phyloP scores from a whole-genome alignment of 2,329 filamentous ascomycete species.

The Alternaria ventricosa region DNA sequence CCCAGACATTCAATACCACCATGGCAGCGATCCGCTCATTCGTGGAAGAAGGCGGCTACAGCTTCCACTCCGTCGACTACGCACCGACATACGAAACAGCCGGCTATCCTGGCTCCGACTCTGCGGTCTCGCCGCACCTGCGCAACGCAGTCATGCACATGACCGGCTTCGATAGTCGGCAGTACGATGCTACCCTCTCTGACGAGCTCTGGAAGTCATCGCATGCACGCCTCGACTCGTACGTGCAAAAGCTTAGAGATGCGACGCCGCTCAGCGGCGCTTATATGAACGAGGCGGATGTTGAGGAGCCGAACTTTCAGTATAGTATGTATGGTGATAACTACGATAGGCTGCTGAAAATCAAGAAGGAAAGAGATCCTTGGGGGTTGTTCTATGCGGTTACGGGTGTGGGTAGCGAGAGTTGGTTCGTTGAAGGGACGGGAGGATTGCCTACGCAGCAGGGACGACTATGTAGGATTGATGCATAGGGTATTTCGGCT shows the following conservation, averaged over 20 bases:
- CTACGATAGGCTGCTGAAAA: conserved; percentile 28
- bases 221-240: conserved; percentile 29
- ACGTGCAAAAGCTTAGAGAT: conserved; percentile 32
- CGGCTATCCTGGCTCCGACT: conserved; percentile 30
- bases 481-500: not conserved
- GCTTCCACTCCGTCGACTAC: conserved; percentile 39
- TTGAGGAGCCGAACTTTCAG: conserved; percentile 35
- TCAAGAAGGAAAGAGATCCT: conserved; percentile 35
- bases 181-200: conserved; percentile 23
- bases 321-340: conserved; percentile 34
- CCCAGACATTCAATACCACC: conserved; percentile 17
- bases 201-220: conserved; percentile 28
- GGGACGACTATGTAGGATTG: conserved; percentile 31
- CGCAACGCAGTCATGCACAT: conserved; percentile 35
- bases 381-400: conserved; percentile 37
- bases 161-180: conserved; percentile 33
- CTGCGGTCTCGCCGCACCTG: conserved; percentile 29
- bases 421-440: conserved; percentile 32
- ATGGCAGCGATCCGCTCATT: conserved; percentile 31
- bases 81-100: conserved; percentile 29
- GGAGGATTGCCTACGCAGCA: conserved; percentile 35
- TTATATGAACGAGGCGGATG: conserved; percentile 46
- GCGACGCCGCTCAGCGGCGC: conserved; percentile 36
- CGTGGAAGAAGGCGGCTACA: conserved; percentile 36
- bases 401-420: conserved; percentile 33